Evolutionary conservation across 2,329 filamentous ascomycete genomes (phyloP).

Genomic region (Orbilia quercus): DNA sequence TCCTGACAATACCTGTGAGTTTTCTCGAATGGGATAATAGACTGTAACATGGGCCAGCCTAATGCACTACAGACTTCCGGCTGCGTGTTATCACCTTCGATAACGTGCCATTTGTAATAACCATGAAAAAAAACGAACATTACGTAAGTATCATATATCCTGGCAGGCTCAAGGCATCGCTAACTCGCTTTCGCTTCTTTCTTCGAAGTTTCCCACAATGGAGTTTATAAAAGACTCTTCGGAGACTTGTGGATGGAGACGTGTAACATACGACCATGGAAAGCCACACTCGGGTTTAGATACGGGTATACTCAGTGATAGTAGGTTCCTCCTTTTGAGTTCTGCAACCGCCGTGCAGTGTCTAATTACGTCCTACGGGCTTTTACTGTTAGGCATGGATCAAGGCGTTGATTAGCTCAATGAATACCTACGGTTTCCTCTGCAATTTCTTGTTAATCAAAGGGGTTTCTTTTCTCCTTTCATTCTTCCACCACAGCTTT

Average conservation of each 20-base stretch:
- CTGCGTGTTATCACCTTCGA: constrained; percentile 98
- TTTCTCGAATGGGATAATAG: not conserved
- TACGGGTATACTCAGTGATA: constrained; percentile 49
- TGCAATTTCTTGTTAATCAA: not conserved
- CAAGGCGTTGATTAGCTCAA: constrained; percentile 40
- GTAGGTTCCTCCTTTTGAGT: constrained; percentile 13
- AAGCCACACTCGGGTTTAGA: constrained; percentile 61
- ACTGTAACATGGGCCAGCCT: not conserved
- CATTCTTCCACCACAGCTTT: too few relatives aligned
- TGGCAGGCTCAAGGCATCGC: not conserved
- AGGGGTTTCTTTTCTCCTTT: too few relatives aligned
- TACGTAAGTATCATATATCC: constrained; percentile 68
- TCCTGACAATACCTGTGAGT: constrained; percentile 88
- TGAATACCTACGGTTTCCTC: not conserved
- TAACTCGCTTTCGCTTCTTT: not conserved
- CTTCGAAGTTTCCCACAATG: constrained; percentile 71
- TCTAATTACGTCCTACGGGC: not conserved
- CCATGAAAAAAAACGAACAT: constrained; percentile 99
- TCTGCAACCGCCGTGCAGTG: not conserved
- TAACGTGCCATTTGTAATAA: constrained; percentile 98
- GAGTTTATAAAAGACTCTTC: constrained; percentile 75
- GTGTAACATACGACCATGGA: constrained; percentile 72
- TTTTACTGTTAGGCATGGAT: constrained; percentile 34
- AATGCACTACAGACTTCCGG: constrained; percentile 77
- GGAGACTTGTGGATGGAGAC: constrained; percentile 72